Evolutionary conservation across 2,329 filamentous ascomycete species (phyloP).

Genomic region (Aspergillus sp.): DNA sequence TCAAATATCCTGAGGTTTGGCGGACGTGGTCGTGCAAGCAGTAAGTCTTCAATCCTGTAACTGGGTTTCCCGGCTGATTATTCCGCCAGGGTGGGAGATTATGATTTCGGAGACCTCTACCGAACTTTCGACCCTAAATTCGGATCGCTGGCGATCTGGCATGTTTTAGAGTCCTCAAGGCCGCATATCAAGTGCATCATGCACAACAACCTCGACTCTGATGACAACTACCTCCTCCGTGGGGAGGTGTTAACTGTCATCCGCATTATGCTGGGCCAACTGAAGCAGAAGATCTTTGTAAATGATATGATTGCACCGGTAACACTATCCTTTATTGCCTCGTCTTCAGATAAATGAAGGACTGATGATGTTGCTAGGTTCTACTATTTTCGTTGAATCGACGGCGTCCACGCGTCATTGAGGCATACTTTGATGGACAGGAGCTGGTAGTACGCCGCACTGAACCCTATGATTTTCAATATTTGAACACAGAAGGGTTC

Average conservation of each 20-base stretch:
- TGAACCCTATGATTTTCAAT: neutral
- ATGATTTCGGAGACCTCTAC: too few species aligned
- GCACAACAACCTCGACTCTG: neutral
- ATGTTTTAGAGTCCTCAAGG: neutral
- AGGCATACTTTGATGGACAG: constrained; percentile 9
- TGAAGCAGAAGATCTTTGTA: constrained; percentile 1
- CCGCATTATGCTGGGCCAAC: constrained; percentile 1
- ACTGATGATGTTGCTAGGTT: neutral
- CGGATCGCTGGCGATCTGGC: too few species aligned
- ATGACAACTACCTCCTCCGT: neutral
- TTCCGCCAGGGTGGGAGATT: too few species aligned
- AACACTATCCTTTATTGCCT: constrained; percentile 4
- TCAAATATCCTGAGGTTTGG: too few species aligned
- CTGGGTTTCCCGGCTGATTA: too few species aligned
- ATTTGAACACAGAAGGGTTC: neutral
- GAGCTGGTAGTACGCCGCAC: constrained; percentile 1
- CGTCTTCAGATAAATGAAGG: neutral
- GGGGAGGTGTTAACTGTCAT: neutral
- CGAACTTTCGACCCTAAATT: too few species aligned
- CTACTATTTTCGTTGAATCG: constrained; percentile 3
- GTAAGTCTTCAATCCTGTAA: too few species aligned
- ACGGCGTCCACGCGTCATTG: constrained; percentile 6
- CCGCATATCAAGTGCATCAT: constrained; percentile 7
- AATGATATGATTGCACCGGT: constrained; percentile 5
- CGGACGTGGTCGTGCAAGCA: too few species aligned